These are phyloP conservation scores for Botryosphaeria dothidea DNA, from an alignment of 2,329 filamentous ascomycete genomes.

Conservation along the genomic window DNA sequence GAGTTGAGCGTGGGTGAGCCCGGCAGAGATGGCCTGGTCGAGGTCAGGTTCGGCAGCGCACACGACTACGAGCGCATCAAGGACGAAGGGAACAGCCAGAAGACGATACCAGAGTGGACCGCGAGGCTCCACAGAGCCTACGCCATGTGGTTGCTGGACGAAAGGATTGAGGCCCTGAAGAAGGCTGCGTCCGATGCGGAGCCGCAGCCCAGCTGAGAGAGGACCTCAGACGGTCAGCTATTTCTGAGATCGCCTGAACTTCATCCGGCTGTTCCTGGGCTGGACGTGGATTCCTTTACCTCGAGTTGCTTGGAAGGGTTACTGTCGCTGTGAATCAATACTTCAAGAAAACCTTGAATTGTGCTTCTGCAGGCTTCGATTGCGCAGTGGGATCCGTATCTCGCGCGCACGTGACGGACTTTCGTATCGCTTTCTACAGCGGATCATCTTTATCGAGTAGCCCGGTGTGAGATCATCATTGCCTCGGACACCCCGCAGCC, in stretches of 20 bases:
- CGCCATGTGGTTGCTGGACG: conserved; percentile 16
- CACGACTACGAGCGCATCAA: conserved; percentile 14
- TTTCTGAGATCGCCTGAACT: background rate
- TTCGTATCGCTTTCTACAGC: background rate
- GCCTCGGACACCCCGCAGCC: background rate
- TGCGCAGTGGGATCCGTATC: background rate
- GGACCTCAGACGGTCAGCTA: background rate
- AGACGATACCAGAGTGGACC: conserved; percentile 10
- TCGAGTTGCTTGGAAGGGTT: background rate
- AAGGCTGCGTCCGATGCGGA: background rate
- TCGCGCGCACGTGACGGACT: background rate
- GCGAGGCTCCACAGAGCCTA: conserved; percentile 3
- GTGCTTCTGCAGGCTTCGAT: background rate
- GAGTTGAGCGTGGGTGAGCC: conserved; percentile 9
- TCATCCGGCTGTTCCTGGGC: background rate
- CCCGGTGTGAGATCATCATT: background rate
- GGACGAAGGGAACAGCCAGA: conserved; percentile 5
- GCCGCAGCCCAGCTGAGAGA: background rate
- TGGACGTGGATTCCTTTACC: background rate
- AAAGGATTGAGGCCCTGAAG: conserved; percentile 1
- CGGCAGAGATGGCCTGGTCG: background rate
- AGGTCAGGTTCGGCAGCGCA: conserved; percentile 7
- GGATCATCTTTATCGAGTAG: background rate
- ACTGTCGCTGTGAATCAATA: background rate
- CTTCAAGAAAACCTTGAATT: background rate